Percentiles rank a stretch among this genome's conserved stretches.
Evolutionary conservation across 179 eudicot genomes (phyloP).

Genomic region (Actinidia arguta): DNA sequence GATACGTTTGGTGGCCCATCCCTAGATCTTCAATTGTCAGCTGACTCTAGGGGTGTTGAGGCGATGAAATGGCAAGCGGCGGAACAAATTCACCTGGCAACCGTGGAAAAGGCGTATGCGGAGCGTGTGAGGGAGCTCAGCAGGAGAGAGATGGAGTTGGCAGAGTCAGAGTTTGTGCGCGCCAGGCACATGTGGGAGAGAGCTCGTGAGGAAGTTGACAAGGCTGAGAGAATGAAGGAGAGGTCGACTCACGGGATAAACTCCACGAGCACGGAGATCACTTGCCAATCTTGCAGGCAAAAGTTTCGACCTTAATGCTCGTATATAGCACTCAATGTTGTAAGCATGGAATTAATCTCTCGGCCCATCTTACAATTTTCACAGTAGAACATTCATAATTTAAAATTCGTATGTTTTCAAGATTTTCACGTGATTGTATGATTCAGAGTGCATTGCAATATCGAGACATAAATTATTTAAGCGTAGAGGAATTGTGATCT

Average conservation of each 20-base stretch:
- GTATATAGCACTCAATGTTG: neutral
- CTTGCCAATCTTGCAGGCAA: slow-evolving; percentile 88
- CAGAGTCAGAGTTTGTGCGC: slow-evolving; percentile 81
- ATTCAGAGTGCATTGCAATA: too few species aligned
- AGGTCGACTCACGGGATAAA: slow-evolving; percentile 38
- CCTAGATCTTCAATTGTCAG: slow-evolving; percentile 78
- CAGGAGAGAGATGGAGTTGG: slow-evolving; percentile 81
- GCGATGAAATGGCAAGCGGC: slow-evolving; percentile 82
- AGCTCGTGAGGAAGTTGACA: slow-evolving; percentile 75
- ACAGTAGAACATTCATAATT: neutral
- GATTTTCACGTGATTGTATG: neutral
- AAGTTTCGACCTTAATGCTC: slow-evolving; percentile 57
- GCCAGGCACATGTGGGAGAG: slow-evolving; percentile 86
- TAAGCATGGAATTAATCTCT: neutral
- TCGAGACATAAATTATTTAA: too few species aligned
- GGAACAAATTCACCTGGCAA: slow-evolving; percentile 81
- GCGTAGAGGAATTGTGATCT: too few species aligned
- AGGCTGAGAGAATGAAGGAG: slow-evolving; percentile 71
- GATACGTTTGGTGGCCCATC: slow-evolving; percentile 37
- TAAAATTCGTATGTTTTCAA: neutral
- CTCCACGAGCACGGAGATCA: slow-evolving; percentile 76
- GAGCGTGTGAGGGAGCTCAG: slow-evolving; percentile 88
- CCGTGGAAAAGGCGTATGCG: slow-evolving; percentile 84
- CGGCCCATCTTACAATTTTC: neutral
- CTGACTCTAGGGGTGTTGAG: slow-evolving; percentile 56